A percentile compares a stretch with the other conserved stretches of the same genome.
These are phyloP conservation scores for Yueomyces sp. DNA, from an alignment of 1,139 yeast genomes.

Conservation along the genomic window DNA sequence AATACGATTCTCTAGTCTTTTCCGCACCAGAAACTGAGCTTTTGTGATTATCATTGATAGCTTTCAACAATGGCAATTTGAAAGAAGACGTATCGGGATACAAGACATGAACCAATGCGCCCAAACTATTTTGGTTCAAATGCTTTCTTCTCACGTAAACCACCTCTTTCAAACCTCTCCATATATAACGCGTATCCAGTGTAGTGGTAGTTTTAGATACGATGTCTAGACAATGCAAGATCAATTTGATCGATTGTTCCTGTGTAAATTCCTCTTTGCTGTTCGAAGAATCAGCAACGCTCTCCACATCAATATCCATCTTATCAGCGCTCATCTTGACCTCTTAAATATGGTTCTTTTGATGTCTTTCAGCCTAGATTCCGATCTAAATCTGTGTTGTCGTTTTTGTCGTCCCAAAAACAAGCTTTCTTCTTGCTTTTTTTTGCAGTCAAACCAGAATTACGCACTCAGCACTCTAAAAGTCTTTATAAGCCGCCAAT, in stretches of 20 bases:
- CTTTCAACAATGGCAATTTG: slow-evolving; percentile 33
- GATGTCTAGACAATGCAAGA: slow-evolving; percentile 23
- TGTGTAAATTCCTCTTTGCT: slow-evolving; percentile 9
- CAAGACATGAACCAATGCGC: slow-evolving; percentile 36
- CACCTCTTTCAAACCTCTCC: slow-evolving; percentile 76
- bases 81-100: slow-evolving; percentile 39
- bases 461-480: too few species aligned
- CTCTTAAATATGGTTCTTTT: neutral
- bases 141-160: slow-evolving; percentile 55
- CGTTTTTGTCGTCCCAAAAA: too few species aligned
- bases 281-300: slow-evolving; percentile 9
- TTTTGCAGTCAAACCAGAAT: too few species aligned
- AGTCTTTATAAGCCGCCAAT: too few species aligned
- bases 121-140: slow-evolving; percentile 41
- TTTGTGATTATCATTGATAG: slow-evolving; percentile 25
- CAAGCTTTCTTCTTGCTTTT: too few species aligned
- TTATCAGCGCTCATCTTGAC: slow-evolving; percentile 11
- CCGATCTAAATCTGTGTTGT: too few species aligned
- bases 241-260: slow-evolving; percentile 19
- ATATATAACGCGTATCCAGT: slow-evolving; percentile 76
- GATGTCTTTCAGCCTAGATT: too few species aligned
- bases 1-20: slow-evolving; percentile 19
- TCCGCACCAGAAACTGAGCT: slow-evolving; percentile 22
- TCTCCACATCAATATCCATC: slow-evolving; percentile 20
- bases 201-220: slow-evolving; percentile 55